Conservation (phyloP, 2,329 filamentous ascomycete species). For the Boeremia exigua region DNA sequence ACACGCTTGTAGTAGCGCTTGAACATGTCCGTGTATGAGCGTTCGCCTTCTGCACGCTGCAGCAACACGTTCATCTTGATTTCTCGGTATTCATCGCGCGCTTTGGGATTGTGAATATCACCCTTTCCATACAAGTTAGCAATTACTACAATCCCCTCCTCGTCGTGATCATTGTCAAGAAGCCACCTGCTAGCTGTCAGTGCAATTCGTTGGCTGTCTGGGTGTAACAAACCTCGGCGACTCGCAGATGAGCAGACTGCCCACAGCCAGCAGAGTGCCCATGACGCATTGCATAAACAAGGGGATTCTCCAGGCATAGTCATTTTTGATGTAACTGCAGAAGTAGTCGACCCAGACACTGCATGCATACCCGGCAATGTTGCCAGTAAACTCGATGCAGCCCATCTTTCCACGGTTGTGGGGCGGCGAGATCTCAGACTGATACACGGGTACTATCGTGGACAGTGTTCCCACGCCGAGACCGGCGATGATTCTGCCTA, state of each 20-base stretch:
- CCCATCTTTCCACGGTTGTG: conserved; percentile 95
- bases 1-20: conserved; percentile 87
- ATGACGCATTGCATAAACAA: conserved; percentile 93
- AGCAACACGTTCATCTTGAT: conserved; percentile 98
- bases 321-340: conserved; percentile 83
- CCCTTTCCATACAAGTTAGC: conserved; percentile 96
- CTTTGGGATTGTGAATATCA: conserved; percentile 91
- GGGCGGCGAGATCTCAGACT: conserved; percentile 75
- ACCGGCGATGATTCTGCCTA: conserved; percentile 59
- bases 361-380: conserved; percentile 92
- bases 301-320: conserved; percentile 90
- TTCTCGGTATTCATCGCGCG: conserved; percentile 93
- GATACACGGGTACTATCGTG: conserved; percentile 61
- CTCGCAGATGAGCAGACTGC: conserved; percentile 93
- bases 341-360: conserved; percentile 99
- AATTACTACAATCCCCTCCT: conserved; percentile 98
- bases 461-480: conserved; percentile 58
- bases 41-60: conserved; percentile 91
- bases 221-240: conserved; percentile 77
- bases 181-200: conserved; percentile 73
- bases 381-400: conserved; percentile 97
- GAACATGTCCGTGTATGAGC: conserved; percentile 94
- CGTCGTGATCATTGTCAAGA: conserved; percentile 95
- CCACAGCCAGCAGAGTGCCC: conserved; percentile 82
- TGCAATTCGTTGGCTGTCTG: not conserved